Base-by-base conservation (phyloP, 805 yeast genomes). In the Cyberlindnera euphorbiiphila region DNA sequence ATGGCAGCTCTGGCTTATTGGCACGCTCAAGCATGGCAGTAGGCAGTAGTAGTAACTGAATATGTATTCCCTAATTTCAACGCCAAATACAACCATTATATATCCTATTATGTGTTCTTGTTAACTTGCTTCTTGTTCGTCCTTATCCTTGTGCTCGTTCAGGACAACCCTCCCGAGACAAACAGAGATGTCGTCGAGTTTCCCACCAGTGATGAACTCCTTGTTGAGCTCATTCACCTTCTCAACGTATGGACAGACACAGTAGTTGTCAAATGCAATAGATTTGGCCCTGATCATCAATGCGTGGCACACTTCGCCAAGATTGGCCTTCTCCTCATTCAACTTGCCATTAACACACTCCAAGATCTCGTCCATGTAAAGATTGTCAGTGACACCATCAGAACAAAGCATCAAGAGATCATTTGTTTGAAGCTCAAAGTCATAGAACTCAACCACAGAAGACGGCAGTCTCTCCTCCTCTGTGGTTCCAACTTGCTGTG, bases 401-500 rank as follows among this genome's bases (percentile, higher is more conserved):
- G 77, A 69, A 42, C 77, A 71, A 41, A 72, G 45, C 14, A 73
- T 51, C 2, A 74, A 50, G 9, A 72, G 47, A 45, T 74, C 80
- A 30, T 64, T 57, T 26, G 59, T 64, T 33, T 62, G 41, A 10
- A 73, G 42, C 31, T 64, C 59, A 25, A 68, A 51, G 9, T 69
- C 64, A 27, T 62, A 65, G 19, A 66, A 69, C 64, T 72, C 64
- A 3, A 74, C 76, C 42, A 72, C 58, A 27, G 65, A 63, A 5
- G 75, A 69, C 2, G 80, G 80, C 20, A 66, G 36, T 33, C 57
- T 53, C 12, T 51, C 54, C 19, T 63, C 49, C 6, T 71, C 62
- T 27, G 71, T 75, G 0, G 80, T 74, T 2, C 80, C 80, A 7
- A 74, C 70, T 45, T 74, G 80, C 43, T 66, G 62, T 6, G 80